phyloP scores from a whole-genome alignment of 768 basidiomycete genomes.

The Termitomyces sp. region DNA sequence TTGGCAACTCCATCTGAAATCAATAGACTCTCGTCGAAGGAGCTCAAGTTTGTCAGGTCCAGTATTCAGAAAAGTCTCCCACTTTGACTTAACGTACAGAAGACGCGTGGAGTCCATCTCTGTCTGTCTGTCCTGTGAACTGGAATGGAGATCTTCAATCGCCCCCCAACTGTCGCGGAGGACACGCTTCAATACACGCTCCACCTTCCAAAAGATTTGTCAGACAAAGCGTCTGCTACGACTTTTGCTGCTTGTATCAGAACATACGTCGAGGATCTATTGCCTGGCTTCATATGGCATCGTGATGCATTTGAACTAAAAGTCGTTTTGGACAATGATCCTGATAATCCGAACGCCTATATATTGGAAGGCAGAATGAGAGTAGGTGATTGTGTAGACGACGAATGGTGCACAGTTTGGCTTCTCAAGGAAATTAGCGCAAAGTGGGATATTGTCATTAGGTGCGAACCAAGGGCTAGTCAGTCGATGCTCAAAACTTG shows the following conservation, averaged over 20 bases:
- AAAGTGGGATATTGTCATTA: slow-evolving; percentile 78
- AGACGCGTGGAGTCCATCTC: not conserved
- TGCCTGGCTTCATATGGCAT: slow-evolving; percentile 76
- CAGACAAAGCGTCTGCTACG: slow-evolving; percentile 58
- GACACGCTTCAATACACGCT: slow-evolving; percentile 81
- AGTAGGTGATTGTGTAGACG: slow-evolving; percentile 95
- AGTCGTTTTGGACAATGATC: slow-evolving; percentile 46
- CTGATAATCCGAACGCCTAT: slow-evolving; percentile 35
- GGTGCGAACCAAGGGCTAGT: slow-evolving; percentile 41
- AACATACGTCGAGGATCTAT: slow-evolving; percentile 46
- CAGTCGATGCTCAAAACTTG: not conserved
- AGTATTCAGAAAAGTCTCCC: no score
- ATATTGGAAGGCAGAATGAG: slow-evolving; percentile 81
- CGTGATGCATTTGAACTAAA: slow-evolving; percentile 81
- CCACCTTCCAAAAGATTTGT: slow-evolving; percentile 51
- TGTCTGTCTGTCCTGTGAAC: not conserved
- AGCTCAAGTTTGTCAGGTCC: no score
- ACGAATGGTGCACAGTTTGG: slow-evolving; percentile 97
- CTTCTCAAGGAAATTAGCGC: slow-evolving; percentile 72
- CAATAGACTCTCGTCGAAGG: slow-evolving; percentile 5
- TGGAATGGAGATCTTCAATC: slow-evolving; percentile 67
- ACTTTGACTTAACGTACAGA: not conserved
- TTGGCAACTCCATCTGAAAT: slow-evolving; percentile 5
- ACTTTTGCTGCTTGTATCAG: slow-evolving; percentile 69
- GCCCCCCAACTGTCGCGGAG: slow-evolving; percentile 75